Percentiles rank a stretch among this genome's conserved stretches.
phyloP scores from a whole-genome alignment of 2,329 filamentous ascomycete species.

The Botrytis fragariae region DNA sequence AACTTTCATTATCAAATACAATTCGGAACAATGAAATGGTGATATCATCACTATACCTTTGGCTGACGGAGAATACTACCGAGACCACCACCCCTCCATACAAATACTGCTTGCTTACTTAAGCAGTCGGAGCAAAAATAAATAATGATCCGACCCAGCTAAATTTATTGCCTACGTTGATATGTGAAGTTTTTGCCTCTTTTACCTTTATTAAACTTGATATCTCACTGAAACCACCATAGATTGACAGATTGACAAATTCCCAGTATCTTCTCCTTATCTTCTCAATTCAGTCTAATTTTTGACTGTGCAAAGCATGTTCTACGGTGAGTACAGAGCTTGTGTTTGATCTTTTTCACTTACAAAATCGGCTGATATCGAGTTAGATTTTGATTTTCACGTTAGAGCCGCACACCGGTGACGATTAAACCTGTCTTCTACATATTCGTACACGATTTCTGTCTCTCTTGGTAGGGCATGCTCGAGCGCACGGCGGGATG shows the following conservation, averaged over 20 bases:
- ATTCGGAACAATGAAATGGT: not conserved
- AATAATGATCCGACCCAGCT: constrained; percentile 14
- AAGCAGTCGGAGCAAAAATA: constrained; percentile 15
- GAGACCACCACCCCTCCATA: not conserved
- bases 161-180: not conserved
- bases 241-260: not conserved
- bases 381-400: constrained; percentile 9
- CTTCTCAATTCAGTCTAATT: not conserved
- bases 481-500: constrained; percentile 59
- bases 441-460: not conserved
- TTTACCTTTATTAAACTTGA: not conserved
- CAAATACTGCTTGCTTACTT: constrained; percentile 10
- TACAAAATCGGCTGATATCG: not conserved
- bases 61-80: not conserved
- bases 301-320: constrained; percentile 28
- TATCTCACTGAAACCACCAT: not conserved
- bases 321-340: constrained; percentile 24
- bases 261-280: not conserved
- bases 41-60: not conserved
- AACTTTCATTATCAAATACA: not conserved
- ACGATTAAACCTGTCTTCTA: not conserved
- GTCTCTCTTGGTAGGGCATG: constrained; percentile 45
- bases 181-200: constrained; percentile 18
- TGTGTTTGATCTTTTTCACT: not conserved
- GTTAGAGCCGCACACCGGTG: constrained; percentile 19